Evolutionary conservation across 805 yeast species (phyloP).

Genomic region (Phaffomyces thermotolerans): DNA sequence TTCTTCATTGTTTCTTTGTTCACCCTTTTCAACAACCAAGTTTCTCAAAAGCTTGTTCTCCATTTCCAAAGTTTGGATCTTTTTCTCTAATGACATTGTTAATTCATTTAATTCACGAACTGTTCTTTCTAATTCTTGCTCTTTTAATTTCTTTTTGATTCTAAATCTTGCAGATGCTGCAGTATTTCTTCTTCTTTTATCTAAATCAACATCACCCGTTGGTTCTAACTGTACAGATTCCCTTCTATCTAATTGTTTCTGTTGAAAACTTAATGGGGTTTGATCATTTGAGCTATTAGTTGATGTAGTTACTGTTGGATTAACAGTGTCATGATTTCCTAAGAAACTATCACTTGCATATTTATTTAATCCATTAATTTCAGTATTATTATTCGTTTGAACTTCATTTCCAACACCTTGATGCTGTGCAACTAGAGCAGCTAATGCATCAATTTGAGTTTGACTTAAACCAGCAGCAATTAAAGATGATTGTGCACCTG

Average conservation of each 20-base stretch:
- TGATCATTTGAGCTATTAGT: background rate
- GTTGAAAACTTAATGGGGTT: background rate
- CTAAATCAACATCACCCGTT: conserved; percentile 39
- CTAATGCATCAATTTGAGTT: conserved; percentile 65
- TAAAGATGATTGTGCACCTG: conserved; percentile 59
- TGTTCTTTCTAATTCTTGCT: conserved; percentile 80
- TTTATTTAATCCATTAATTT: background rate
- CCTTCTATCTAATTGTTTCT: background rate
- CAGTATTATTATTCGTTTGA: background rate
- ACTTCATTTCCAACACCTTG: conserved; percentile 26
- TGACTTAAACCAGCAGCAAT: conserved; percentile 59
- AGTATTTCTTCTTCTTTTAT: conserved; percentile 80
- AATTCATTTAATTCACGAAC: conserved; percentile 66
- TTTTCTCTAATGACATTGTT: conserved; percentile 58
- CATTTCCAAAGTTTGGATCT: conserved; percentile 82
- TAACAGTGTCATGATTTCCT: background rate
- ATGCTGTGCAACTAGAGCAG: conserved; percentile 69
- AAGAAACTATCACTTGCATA: conserved; percentile 2
- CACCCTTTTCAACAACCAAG: conserved; percentile 75
- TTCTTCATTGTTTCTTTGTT: conserved; percentile 42
- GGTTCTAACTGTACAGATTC: conserved; percentile 10
- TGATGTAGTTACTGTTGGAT: conserved; percentile 5
- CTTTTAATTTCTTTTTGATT: conserved; percentile 84
- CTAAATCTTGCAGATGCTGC: conserved; percentile 94
- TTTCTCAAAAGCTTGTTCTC: conserved; percentile 82